Conservation (phyloP, 768 basidiomycete species). For the Lyophyllum shimeji region DNA sequence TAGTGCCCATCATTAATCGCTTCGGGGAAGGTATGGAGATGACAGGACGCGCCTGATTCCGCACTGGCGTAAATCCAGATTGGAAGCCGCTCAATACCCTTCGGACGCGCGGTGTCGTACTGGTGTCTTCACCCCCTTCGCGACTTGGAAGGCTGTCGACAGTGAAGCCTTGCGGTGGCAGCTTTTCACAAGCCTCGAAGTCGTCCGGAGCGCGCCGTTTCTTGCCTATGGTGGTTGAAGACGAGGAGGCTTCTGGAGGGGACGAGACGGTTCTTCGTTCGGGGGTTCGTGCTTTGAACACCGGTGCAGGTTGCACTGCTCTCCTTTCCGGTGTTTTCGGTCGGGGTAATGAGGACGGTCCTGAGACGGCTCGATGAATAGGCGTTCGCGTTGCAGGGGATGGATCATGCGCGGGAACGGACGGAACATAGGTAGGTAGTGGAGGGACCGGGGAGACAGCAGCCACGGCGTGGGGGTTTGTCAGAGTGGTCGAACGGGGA, state of each 20-base stretch:
- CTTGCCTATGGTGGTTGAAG: conserved; percentile 52
- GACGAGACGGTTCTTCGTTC: conserved; percentile 31
- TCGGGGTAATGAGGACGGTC: conserved; percentile 39
- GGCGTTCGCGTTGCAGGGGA: conserved; percentile 21
- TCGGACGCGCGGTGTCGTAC: conserved; percentile 60
- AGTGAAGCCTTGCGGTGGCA: conserved; percentile 68
- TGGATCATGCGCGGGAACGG: conserved; percentile 11
- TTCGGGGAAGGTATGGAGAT: conserved; percentile 49
- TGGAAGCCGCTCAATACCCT: conserved; percentile 57
- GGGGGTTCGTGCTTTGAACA: conserved; percentile 56
- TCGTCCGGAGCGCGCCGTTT: conserved; percentile 80
- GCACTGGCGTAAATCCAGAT: conserved; percentile 72
- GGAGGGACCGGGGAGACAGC: conserved; percentile 17
- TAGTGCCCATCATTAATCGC: conserved; percentile 28
- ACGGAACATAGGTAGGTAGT: not conserved
- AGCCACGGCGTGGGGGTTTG: conserved; percentile 17
- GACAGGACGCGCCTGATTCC: conserved; percentile 46
- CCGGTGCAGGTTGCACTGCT: conserved; percentile 31
- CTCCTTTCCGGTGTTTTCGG: conserved; percentile 57
- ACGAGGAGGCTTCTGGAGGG: conserved; percentile 24
- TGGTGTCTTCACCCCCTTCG: conserved; percentile 26
- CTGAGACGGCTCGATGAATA: conserved; percentile 39
- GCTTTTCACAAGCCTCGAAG: conserved; percentile 54
- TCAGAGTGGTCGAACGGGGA: conserved; percentile 29
- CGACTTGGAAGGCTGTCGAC: conserved; percentile 49